Conservation (phyloP, 2,329 filamentous ascomycete genomes). For the Aaosphaeria pasadenensis region DNA sequence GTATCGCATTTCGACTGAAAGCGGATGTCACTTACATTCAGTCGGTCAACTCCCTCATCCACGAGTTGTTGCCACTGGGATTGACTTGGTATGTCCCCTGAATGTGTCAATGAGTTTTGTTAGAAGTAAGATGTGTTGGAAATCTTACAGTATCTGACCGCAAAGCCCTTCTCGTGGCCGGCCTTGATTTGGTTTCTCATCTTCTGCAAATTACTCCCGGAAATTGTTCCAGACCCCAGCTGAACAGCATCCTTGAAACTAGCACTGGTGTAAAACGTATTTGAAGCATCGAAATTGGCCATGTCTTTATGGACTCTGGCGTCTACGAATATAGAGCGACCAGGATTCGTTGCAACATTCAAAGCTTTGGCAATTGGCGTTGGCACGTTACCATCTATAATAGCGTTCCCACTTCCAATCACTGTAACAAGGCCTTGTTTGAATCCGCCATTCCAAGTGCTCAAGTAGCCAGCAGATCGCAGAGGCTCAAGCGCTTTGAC, state of each 20-base stretch:
- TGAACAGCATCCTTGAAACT: constrained; percentile 36
- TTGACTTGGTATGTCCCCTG: constrained; percentile 52
- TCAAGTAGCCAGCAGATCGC: constrained; percentile 53
- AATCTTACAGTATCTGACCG: constrained; percentile 49
- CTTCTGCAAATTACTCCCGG: constrained; percentile 37
- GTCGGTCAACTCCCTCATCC: constrained; percentile 53
- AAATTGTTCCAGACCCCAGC: constrained; percentile 2
- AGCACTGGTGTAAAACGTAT: constrained; percentile 52
- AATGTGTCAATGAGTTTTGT: not conserved
- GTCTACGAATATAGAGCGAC: constrained; percentile 29
- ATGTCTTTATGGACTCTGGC: constrained; percentile 8
- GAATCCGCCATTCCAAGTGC: constrained; percentile 45
- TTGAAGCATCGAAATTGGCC: constrained; percentile 28
- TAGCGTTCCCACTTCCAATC: constrained; percentile 1
- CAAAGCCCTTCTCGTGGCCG: constrained; percentile 55
- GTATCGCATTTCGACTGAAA: not conserved
- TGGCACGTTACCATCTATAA: not conserved
- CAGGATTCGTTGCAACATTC: constrained; percentile 51
- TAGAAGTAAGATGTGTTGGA: not conserved
- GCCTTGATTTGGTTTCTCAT: constrained; percentile 49
- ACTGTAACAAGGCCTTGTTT: constrained; percentile 1
- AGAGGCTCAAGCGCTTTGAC: constrained; percentile 58
- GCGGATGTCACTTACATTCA: constrained; percentile 46
- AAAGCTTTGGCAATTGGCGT: constrained; percentile 51
- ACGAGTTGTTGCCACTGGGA: constrained; percentile 53